Evolutionary conservation across 305 asterid genomes (phyloP).

Genomic region (Petunia hybrid): DNA sequence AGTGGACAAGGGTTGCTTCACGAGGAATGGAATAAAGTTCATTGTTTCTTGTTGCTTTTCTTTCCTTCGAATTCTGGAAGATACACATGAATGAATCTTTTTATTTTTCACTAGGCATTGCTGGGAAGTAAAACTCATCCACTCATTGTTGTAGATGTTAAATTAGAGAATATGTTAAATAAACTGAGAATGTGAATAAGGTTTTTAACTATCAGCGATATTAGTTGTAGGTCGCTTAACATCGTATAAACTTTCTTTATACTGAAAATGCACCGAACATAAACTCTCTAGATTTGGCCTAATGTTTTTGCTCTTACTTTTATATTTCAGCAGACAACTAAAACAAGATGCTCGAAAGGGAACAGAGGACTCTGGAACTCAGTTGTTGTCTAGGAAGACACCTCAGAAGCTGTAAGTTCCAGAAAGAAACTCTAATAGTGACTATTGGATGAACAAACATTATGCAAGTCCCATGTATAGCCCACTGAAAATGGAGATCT

Average conservation of each 20-base stretch:
- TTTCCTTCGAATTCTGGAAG: background rate
- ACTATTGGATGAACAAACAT: slow-evolving; percentile 57
- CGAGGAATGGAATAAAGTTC: background rate
- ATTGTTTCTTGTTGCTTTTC: background rate
- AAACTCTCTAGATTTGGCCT: too few species aligned
- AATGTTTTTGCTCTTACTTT: slow-evolving; percentile 29
- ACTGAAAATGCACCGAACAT: too few species aligned
- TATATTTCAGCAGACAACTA: slow-evolving; percentile 39
- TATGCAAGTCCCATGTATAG: slow-evolving; percentile 58
- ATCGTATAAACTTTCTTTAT: too few species aligned
- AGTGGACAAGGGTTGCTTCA: background rate
- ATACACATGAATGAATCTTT: background rate
- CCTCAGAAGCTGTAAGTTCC: slow-evolving; percentile 33
- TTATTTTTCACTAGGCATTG: background rate
- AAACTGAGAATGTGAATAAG: too few species aligned
- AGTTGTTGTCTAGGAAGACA: slow-evolving; percentile 40
- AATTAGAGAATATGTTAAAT: too few species aligned
- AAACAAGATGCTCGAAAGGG: slow-evolving; percentile 45
- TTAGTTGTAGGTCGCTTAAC: too few species aligned
- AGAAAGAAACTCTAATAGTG: slow-evolving; percentile 28
- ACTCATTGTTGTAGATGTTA: background rate
- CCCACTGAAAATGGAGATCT: slow-evolving; percentile 43
- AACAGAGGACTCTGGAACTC: slow-evolving; percentile 41
- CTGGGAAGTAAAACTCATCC: background rate
- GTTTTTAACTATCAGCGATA: too few species aligned